Percentiles rank a stretch among this genome's conserved stretches.
Conservation (phyloP, 371 early-diverging fungal species). For the Lichtheimia hyalospora region DNA sequence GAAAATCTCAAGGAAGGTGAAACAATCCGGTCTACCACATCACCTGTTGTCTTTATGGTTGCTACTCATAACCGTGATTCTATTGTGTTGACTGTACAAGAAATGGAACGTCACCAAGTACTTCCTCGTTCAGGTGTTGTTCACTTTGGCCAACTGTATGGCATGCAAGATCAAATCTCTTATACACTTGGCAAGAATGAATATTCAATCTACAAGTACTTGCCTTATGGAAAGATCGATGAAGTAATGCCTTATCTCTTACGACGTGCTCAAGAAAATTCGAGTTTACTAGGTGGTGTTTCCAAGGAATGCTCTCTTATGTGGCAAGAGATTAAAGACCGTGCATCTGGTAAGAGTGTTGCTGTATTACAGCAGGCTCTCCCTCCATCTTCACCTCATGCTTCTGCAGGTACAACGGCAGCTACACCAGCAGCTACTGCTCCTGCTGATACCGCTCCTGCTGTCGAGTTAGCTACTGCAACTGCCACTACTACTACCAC, state of each 20-base stretch:
- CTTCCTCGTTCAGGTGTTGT: conserved; percentile 63
- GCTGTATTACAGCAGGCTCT: not conserved
- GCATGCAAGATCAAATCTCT: conserved; percentile 85
- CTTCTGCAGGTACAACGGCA: too few species aligned
- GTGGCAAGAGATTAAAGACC: conserved; percentile 50
- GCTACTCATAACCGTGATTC: conserved; percentile 92
- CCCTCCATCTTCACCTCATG: not conserved
- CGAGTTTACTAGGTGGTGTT: conserved; percentile 64
- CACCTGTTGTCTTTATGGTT: conserved; percentile 75
- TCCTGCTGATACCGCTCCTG: too few species aligned
- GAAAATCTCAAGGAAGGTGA: conserved; percentile 22
- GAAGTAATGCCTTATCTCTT: conserved; percentile 94
- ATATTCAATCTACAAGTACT: conserved; percentile 85
- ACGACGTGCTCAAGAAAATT: conserved; percentile 95
- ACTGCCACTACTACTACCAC: not conserved
- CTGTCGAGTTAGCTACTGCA: not conserved
- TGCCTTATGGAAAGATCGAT: conserved; percentile 83
- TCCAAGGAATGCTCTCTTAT: conserved; percentile 47
- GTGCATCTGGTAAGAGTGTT: not conserved
- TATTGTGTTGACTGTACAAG: conserved; percentile 63
- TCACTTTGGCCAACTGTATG: conserved; percentile 91
- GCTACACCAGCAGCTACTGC: too few species aligned
- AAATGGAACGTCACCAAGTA: conserved; percentile 64
- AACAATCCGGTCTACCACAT: conserved; percentile 26
- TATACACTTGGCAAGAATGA: conserved; percentile 75